These are phyloP conservation scores for Pythium myriotylum DNA, from an alignment of 352 stramenopile species.

Conservation along the genomic window DNA sequence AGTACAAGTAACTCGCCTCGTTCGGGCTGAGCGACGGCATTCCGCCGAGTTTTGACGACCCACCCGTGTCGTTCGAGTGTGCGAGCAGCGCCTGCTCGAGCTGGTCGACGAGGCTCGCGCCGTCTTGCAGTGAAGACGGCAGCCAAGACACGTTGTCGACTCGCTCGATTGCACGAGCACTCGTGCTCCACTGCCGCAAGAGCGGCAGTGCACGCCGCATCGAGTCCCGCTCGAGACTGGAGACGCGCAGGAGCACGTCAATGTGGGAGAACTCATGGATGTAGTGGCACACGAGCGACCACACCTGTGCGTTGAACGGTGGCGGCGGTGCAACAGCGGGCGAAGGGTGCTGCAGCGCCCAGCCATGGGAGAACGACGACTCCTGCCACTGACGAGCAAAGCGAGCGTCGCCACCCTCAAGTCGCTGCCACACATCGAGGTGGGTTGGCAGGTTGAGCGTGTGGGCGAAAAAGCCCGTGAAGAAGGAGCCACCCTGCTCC, in stretches of 20 bases:
- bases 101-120: conserved; percentile 52
- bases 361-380: conserved; percentile 35
- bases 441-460: conserved; percentile 54
- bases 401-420: conserved; percentile 38
- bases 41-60: conserved; percentile 2
- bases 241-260: conserved; percentile 37
- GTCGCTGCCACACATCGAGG: conserved; percentile 44
- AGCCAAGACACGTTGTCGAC: conserved; percentile 45
- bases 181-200: conserved; percentile 59
- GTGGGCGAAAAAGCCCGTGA: conserved; percentile 60
- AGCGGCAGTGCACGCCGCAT: conserved; percentile 50
- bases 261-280: conserved; percentile 52
- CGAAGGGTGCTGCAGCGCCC: conserved; percentile 32
- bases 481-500: conserved; percentile 50
- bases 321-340: conserved; percentile 20
- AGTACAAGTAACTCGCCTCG: conserved; percentile 29
- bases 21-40: conserved; percentile 10
- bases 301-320: conserved; percentile 53
- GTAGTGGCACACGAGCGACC: conserved; percentile 61
- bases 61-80: conserved; percentile 1
- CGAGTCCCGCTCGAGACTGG: conserved; percentile 51
- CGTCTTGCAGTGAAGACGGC: conserved; percentile 52
- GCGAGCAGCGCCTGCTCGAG: conserved; percentile 56
- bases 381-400: conserved; percentile 37
- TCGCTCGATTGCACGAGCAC: conserved; percentile 36